Evolutionary conservation across 345 rosid genomes (phyloP).

Genomic region (Corymbia maculata): DNA sequence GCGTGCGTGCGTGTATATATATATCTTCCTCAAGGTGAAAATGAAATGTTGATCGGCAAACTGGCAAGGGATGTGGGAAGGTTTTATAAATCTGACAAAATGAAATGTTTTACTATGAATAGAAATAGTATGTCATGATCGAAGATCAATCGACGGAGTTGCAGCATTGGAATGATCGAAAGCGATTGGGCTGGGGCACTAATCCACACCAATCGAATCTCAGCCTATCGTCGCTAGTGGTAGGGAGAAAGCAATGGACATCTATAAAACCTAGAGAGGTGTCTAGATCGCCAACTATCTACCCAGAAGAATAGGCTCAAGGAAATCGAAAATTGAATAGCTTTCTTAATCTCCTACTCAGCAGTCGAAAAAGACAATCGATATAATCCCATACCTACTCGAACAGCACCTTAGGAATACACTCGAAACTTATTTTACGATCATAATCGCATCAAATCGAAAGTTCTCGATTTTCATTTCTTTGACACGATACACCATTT

Average conservation of each 20-base stretch:
- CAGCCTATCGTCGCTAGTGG: fast-evolving
- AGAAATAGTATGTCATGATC: fast-evolving
- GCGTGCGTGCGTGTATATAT: no score
- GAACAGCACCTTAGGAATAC: background rate
- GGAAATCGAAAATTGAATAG: background rate
- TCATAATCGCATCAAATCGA: background rate
- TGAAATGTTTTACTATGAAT: background rate
- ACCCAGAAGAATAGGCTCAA: background rate
- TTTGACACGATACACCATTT: background rate
- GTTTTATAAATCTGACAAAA: background rate
- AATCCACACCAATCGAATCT: background rate
- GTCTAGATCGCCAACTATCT: fast-evolving
- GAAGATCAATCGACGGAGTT: background rate
- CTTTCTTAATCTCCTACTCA: no score
- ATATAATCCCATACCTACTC: fast-evolving
- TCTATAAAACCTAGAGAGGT: fast-evolving
- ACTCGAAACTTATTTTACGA: background rate
- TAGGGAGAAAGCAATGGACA: fast-evolving
- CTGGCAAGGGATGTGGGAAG: fast-evolving
- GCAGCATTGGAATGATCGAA: background rate
- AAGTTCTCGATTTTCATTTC: no score
- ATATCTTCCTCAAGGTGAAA: background rate
- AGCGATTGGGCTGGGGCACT: background rate
- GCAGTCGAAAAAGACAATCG: background rate
- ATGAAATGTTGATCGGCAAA: background rate